Evolutionary conservation across 108 stramenopile species (phyloP).

Genomic region (Skeletonema tropicum): DNA sequence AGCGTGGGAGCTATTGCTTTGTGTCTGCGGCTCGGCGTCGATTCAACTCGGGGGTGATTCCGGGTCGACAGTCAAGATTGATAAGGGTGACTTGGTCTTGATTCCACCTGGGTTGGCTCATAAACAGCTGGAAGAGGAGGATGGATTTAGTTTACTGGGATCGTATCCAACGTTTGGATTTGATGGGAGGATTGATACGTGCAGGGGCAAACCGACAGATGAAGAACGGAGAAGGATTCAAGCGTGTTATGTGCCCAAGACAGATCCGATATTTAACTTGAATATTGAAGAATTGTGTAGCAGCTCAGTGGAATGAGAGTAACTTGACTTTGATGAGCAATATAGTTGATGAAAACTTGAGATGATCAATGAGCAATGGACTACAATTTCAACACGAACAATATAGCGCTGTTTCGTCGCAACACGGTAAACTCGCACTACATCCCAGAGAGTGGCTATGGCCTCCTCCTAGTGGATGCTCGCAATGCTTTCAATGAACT

Average conservation of each 20-base stretch:
- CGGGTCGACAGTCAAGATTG: slow-evolving; percentile 17
- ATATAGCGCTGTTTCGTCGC: too few relatives aligned
- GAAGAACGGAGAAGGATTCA: slow-evolving; percentile 25
- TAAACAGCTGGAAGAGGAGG: slow-evolving; percentile 31
- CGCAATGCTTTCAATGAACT: too few relatives aligned
- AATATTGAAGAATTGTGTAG: neutral
- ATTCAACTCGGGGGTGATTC: slow-evolving; percentile 30
- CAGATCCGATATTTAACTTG: slow-evolving; percentile 4
- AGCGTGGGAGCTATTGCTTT: slow-evolving; percentile 44
- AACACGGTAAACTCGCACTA: too few relatives aligned
- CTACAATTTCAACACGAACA: too few relatives aligned
- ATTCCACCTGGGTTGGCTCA: slow-evolving; percentile 41
- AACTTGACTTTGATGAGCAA: too few relatives aligned
- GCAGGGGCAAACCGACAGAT: slow-evolving; percentile 17
- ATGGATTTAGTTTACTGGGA: slow-evolving; percentile 38
- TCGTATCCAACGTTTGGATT: slow-evolving; percentile 24
- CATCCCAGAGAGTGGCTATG: too few relatives aligned
- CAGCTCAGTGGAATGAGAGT: too few relatives aligned
- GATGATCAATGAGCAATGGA: too few relatives aligned
- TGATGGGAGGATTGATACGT: slow-evolving; percentile 35
- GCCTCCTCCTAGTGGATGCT: too few relatives aligned
- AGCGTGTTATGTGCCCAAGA: slow-evolving; percentile 5
- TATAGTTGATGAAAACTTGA: too few relatives aligned
- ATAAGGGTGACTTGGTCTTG: slow-evolving; percentile 31
- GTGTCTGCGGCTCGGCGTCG: slow-evolving; percentile 27